These are phyloP conservation scores for Leccinum ochraceum DNA, from an alignment of 768 basidiomycete species.

Conservation along the genomic window DNA sequence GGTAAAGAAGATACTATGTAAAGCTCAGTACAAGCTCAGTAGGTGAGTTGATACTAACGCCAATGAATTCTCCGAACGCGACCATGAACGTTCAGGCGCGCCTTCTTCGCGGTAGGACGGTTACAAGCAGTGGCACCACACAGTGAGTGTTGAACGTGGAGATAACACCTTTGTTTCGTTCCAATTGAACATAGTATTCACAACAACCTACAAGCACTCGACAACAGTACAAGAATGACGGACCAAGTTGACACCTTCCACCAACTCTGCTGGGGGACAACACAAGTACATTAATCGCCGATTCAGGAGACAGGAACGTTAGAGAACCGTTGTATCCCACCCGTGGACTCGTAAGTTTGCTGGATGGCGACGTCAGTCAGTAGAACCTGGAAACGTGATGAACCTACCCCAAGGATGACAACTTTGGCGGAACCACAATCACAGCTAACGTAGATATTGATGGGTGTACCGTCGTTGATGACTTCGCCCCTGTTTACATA, in stretches of 20 bases:
- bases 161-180: neutral
- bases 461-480: neutral
- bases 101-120: neutral
- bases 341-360: neutral
- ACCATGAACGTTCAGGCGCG: neutral
- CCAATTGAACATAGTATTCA: neutral
- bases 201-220: neutral
- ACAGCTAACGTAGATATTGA: neutral
- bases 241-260: no score
- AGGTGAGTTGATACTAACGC: neutral
- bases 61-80: neutral
- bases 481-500: neutral
- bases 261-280: neutral
- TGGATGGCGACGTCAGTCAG: neutral
- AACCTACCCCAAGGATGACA: neutral
- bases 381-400: neutral
- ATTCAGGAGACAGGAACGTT: neutral
- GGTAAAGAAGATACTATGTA: neutral
- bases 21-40: neutral
- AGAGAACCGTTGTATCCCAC: neutral
- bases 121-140: no score
- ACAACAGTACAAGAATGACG: neutral
- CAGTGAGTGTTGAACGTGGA: neutral
- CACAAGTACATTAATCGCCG: neutral
- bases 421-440: neutral